phyloP scores from a whole-genome alignment of 306 rosid species.

The Prunus dulcis region DNA sequence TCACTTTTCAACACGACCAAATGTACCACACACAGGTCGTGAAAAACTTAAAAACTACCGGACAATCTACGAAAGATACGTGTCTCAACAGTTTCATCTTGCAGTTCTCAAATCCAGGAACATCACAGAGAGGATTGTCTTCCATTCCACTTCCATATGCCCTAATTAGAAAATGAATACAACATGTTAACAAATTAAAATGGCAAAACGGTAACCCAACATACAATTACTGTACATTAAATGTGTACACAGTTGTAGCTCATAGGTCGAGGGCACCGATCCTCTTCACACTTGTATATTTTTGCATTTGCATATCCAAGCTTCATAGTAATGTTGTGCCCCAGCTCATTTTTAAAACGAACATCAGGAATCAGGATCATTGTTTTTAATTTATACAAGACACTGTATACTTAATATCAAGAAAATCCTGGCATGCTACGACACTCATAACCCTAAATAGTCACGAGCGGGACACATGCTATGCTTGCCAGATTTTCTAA shows the following conservation, averaged over 20 bases:
- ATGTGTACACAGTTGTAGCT: constrained; percentile 71
- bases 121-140: constrained; percentile 77
- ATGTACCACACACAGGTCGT: too few relatives aligned
- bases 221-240: neutral
- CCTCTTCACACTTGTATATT: constrained; percentile 89
- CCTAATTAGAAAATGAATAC: constrained; percentile 28
- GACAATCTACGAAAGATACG: constrained; percentile 88
- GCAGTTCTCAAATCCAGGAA: constrained; percentile 67
- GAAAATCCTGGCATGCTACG: neutral
- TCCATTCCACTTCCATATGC: constrained; percentile 96
- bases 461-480: neutral
- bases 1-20: too few relatives aligned
- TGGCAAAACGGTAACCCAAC: constrained; percentile 16
- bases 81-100: constrained; percentile 80
- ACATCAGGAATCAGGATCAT: neutral
- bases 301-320: constrained; percentile 96
- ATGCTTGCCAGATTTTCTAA: neutral
- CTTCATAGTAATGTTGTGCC: constrained; percentile 91
- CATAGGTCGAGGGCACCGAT: constrained; percentile 87
- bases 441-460: neutral
- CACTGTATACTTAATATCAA: neutral
- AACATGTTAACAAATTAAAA: constrained; percentile 13
- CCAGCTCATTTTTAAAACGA: constrained; percentile 85
- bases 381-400: too few relatives aligned
- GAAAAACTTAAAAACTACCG: constrained; percentile 29